Percentiles rank a stretch among this genome's conserved stretches.
Evolutionary conservation across 805 yeast species (phyloP).

Genomic region (Komagataella pastoris): DNA sequence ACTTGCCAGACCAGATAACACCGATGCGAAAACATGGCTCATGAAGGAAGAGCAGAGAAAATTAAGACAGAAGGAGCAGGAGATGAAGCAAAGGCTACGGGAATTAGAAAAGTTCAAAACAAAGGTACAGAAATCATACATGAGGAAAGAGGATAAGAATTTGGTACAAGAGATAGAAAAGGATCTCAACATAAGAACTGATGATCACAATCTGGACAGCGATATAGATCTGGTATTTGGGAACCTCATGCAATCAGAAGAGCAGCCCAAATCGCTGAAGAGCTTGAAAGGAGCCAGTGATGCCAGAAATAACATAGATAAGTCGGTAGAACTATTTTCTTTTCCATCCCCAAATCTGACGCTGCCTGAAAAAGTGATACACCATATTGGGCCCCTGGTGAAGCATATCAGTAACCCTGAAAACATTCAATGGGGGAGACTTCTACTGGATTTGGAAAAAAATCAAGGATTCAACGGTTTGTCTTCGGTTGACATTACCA

Average conservation of each 20-base stretch:
- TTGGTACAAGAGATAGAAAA: conserved; percentile 6
- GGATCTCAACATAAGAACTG: conserved; percentile 10
- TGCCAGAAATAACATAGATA: neutral
- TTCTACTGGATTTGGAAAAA: conserved; percentile 4
- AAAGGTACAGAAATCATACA: conserved; percentile 12
- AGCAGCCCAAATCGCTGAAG: conserved; percentile 3
- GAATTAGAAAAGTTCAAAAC: conserved; percentile 16
- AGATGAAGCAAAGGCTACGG: conserved; percentile 1
- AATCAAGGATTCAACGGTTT: conserved; percentile 24
- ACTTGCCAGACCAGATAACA: neutral
- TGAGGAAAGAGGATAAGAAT: conserved; percentile 8
- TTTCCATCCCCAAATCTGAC: neutral
- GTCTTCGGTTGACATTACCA: conserved; percentile 18
- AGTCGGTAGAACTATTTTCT: neutral
- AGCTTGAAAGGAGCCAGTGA: neutral
- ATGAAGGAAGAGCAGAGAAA: conserved; percentile 1
- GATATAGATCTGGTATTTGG: conserved; percentile 14
- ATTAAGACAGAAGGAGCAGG: neutral
- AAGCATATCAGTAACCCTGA: neutral
- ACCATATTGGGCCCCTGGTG: neutral
- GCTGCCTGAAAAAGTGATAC: neutral
- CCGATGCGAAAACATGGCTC: neutral
- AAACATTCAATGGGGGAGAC: conserved; percentile 3
- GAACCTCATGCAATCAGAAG: conserved; percentile 11
- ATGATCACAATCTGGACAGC: conserved; percentile 6